These are phyloP conservation scores for Aspergillus unguis DNA, from an alignment of 2,329 filamentous ascomycete genomes.

Conservation along the genomic window DNA sequence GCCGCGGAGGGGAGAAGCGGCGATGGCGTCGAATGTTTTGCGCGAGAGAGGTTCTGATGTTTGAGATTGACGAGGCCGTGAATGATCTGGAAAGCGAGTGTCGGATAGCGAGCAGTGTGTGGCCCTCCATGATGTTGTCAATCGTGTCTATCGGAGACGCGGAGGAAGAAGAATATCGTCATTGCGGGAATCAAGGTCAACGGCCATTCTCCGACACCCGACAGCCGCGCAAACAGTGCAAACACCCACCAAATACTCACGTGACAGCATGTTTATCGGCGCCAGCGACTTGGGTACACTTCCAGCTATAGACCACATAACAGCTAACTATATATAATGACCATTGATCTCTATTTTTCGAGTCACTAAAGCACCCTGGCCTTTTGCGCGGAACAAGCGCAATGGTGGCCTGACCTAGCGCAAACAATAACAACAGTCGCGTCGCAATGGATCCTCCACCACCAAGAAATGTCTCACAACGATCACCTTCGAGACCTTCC, in stretches of 20 bases:
- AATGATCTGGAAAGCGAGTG: constrained; percentile 18
- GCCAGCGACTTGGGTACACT: neutral
- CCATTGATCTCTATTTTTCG: neutral
- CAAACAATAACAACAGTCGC: constrained; percentile 56
- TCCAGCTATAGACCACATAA: neutral
- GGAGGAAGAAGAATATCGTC: constrained; percentile 13
- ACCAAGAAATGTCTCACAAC: constrained; percentile 18
- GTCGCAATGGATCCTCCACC: constrained; percentile 36
- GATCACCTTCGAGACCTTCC: constrained; percentile 48
- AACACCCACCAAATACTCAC: constrained; percentile 21
- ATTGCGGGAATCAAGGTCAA: neutral
- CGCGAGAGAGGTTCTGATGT: constrained; percentile 2
- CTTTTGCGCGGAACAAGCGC: neutral
- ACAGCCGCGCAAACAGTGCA: constrained; percentile 34
- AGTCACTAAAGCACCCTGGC: neutral
- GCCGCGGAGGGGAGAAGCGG: constrained; percentile 20
- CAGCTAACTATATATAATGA: neutral
- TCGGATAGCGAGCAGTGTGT: constrained; percentile 16
- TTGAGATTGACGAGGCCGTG: neutral
- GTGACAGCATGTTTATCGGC: neutral
- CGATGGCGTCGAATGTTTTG: constrained; percentile 19
- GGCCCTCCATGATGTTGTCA: constrained; percentile 26
- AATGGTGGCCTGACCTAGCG: constrained; percentile 41
- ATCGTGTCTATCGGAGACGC: neutral
- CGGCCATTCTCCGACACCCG: constrained; percentile 7